phyloP scores from a whole-genome alignment of 2,329 filamentous ascomycete species.

The Coniochaeta hoffmannii region DNA sequence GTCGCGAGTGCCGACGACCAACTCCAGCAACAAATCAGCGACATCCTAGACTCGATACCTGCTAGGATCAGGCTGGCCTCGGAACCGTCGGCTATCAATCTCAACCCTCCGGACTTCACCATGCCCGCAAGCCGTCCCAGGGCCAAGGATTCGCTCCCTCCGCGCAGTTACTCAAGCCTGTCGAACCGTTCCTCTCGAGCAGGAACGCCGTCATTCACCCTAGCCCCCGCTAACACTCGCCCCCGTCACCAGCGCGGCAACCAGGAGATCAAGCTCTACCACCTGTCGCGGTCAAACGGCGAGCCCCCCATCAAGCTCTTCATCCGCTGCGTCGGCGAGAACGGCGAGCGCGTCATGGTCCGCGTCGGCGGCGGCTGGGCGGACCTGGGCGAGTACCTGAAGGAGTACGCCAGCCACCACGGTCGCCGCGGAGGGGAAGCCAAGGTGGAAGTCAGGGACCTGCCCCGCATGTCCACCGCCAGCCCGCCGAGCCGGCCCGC shows the following conservation, averaged over 20 bases:
- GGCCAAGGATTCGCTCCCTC: constrained; percentile 32
- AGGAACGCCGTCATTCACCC: constrained; percentile 59
- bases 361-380: constrained; percentile 98
- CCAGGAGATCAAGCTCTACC: constrained; percentile 83
- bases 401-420: constrained; percentile 89
- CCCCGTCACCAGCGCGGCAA: constrained; percentile 43
- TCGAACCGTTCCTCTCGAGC: constrained; percentile 38
- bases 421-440: constrained; percentile 54
- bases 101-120: constrained; percentile 52
- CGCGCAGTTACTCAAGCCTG: constrained; percentile 39
- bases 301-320: constrained; percentile 91
- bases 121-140: constrained; percentile 30
- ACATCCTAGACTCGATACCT: constrained; percentile 70
- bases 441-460: constrained; percentile 52
- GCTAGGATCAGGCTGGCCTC: constrained; percentile 68
- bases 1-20: constrained; percentile 51
- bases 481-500: constrained; percentile 26
- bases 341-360: constrained; percentile 92
- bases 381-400: constrained; percentile 88
- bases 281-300: constrained; percentile 76
- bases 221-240: constrained; percentile 53
- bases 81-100: constrained; percentile 36
- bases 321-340: constrained; percentile 84
- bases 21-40: constrained; percentile 71
- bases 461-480: constrained; percentile 25